These are phyloP conservation scores for Apostasia ramifera DNA, from an alignment of 106 monocot species.

Conservation along the genomic window DNA sequence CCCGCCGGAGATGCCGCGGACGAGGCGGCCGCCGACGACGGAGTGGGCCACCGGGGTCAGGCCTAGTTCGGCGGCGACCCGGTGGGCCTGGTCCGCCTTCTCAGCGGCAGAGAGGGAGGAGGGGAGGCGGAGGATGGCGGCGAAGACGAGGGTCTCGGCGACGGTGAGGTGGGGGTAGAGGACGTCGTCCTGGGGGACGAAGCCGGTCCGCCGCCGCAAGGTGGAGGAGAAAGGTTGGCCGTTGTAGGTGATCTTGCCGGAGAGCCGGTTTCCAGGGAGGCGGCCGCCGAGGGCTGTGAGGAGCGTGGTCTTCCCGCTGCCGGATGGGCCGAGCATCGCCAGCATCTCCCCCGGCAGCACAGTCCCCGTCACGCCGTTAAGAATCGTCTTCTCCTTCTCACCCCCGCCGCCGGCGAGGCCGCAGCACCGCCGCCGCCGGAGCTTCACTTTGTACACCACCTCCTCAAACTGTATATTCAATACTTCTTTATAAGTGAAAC, in stretches of 20 bases:
- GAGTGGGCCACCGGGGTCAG: constrained; percentile 18
- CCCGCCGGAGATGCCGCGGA: constrained; percentile 49
- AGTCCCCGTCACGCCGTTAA: constrained; percentile 42
- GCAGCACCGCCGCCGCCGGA: not conserved
- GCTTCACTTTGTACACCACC: constrained; percentile 25
- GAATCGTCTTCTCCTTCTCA: constrained; percentile 28
- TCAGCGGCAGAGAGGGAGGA: constrained; percentile 12
- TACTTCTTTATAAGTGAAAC: not conserved
- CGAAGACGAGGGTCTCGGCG: constrained; percentile 40
- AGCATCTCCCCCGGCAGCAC: constrained; percentile 62
- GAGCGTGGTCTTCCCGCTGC: constrained; percentile 76
- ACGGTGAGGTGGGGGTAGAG: constrained; percentile 69
- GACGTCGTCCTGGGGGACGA: constrained; percentile 64
- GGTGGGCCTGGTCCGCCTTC: constrained; percentile 27
- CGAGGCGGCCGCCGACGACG: constrained; percentile 29
- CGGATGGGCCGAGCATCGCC: constrained; percentile 68
- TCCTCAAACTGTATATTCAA: constrained; percentile 14
- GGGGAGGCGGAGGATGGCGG: constrained; percentile 49
- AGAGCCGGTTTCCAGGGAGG: constrained; percentile 13
- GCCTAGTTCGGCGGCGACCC: constrained; percentile 29
- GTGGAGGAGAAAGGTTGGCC: constrained; percentile 28
- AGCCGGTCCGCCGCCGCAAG: constrained; percentile 39
- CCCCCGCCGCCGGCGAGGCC: not conserved
- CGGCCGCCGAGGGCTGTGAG: constrained; percentile 54
- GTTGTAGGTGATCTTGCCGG: constrained; percentile 60